Evolutionary conservation across 306 rosid genomes (phyloP), one percentile per base, ranked within the genome.

Genomic region (Hippophae gyantsensis): DNA sequence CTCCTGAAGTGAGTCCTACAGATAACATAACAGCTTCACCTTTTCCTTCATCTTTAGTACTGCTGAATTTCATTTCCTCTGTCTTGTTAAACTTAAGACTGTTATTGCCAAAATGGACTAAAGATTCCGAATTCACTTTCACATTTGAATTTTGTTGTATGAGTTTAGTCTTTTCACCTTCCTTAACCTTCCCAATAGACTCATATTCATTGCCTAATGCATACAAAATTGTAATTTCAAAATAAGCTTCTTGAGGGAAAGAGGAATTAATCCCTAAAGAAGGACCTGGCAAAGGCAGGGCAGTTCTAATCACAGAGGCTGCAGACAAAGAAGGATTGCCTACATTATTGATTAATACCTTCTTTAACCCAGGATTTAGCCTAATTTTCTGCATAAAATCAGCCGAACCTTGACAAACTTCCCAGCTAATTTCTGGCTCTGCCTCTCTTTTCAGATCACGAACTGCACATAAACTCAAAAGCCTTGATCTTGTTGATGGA

Each of bases 201-300:
- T 80, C 87, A 14, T 27, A 48, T 7, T 82, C 86, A 63, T 73
- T 75, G 0, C 70, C 66, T 18, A 65, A 64, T 27, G 68, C 72
- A 63, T 69, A 27, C 79, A 86, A 58, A 42, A 93, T 69, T 2
- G 85, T 93, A 51, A 93, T 79, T 67, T 93, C 99, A 64, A 93
- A 93, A 69, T 88, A 93, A 5, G 99, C 88, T 47, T 88, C 95
- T 80, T 86, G 99, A 1, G 99, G 97, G 71, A 93, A 93, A 3
- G 86, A 81, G 42, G 65, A 57, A 75, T 72, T 32, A 2, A 4
- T 84, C 32, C 89, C 95, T 61, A 88, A 66, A 18, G 81, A 62
- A 53, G 99, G 99, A 2, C 97, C 97, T 3, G 99, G 99, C 18
- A 93, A 70, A 61, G 99, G 99, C 65, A 92, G 74, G 54, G 81